Base-by-base conservation (phyloP, 2,329 filamentous ascomycete species). In the Cytospora leucostoma region DNA sequence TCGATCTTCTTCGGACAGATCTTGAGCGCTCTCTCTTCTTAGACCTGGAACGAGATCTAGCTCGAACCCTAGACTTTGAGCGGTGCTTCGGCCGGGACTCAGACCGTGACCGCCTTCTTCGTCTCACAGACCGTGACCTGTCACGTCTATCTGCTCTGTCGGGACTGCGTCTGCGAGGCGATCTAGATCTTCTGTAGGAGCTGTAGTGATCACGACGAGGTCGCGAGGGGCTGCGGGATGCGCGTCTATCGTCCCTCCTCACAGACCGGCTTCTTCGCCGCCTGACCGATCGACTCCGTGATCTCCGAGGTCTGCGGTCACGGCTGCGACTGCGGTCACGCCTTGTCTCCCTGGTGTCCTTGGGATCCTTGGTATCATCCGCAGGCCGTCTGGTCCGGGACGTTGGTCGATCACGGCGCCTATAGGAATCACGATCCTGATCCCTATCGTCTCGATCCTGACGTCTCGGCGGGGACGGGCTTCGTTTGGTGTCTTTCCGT, bases 391-490 rank as follows among this genome's bases (percentile, higher is more conserved):
- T 64, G 27, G 44, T 50, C 35, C 58, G 57, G 35, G 64, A 63
- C 5, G 49, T 8, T 32, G 64, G 58, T 27, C 51, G 63, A n/a
- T 64, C 58, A 34, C 58, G 54, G 27, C 61, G 64, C n/a, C 61
- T 61, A 11, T 64, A 53, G n/a, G 61, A 61, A 17, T 71, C 72
- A 33, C 71, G 68, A 12, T 72, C 70, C 32, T 72, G 70, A 7
- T 74, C 74, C 17, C 72, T 71, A 38, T 63, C 59, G 17, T 57
- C 64, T 37, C 33, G 32, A 7, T 78, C 75, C 35, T 71, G 69
- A 32, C 71, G 72, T 62, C 75, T 72, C 8, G 56, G 38, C 4
- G 38, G 33, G 61, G 64, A 58, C 10, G 57, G 47, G 33, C 38
- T 54, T 11, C 40, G 64, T 5, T 47, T 49, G 34, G 55, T 50